phyloP scores from a whole-genome alignment of 768 basidiomycete species.

The Dentipellis sp. region DNA sequence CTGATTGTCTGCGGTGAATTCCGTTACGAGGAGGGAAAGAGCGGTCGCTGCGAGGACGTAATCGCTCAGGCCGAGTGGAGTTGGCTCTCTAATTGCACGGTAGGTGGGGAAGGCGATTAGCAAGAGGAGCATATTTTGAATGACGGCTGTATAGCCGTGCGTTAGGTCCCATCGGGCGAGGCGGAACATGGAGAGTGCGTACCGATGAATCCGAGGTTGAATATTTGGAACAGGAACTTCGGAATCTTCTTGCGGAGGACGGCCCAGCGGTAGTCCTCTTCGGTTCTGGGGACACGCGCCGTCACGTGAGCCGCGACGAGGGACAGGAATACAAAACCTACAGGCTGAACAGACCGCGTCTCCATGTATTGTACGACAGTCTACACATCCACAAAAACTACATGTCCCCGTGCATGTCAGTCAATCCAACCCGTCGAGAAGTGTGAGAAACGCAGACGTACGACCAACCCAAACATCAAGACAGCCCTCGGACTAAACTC shows the following conservation, averaged over 20 bases:
- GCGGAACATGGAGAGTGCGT: slow-evolving; percentile 9
- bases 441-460: slow-evolving; percentile 21
- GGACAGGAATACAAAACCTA: slow-evolving; percentile 24
- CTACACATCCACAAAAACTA: slow-evolving; percentile 56
- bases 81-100: slow-evolving; percentile 44
- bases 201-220: slow-evolving; percentile 68
- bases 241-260: slow-evolving; percentile 58
- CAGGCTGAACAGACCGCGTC: slow-evolving; percentile 74
- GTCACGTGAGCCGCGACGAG: not conserved
- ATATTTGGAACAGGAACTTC: slow-evolving; percentile 45
- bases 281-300: slow-evolving; percentile 34
- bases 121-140: slow-evolving; percentile 77
- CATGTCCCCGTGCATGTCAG: not conserved
- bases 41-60: slow-evolving; percentile 49
- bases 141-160: slow-evolving; percentile 37
- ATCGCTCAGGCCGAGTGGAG: slow-evolving; percentile 48
- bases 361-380: slow-evolving; percentile 72
- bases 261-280: slow-evolving; percentile 92
- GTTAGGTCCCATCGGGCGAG: not conserved
- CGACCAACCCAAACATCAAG: slow-evolving; percentile 64
- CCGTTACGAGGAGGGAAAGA: slow-evolving; percentile 49
- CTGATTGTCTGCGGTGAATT: slow-evolving; percentile 87
- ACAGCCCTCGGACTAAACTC: slow-evolving; percentile 64
- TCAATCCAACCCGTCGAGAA: not conserved
- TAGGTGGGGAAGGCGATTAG: slow-evolving; percentile 56